Evolutionary conservation across 176 grass and related monocot species (phyloP).

Genomic region (Tuctoria greenei): DNA sequence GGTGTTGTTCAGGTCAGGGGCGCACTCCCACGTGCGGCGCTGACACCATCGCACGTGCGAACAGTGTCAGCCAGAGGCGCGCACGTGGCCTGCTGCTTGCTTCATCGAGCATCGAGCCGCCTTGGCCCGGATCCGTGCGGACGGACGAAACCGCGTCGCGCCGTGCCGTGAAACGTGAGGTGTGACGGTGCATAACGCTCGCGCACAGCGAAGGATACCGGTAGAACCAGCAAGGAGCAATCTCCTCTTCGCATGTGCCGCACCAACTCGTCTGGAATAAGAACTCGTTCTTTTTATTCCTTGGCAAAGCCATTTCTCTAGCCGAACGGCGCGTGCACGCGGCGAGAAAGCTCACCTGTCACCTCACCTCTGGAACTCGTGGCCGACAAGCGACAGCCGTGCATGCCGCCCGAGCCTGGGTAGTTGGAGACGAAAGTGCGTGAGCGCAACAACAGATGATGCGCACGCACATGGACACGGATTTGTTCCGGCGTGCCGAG

Average conservation of each 20-base stretch:
- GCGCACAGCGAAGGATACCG: neutral
- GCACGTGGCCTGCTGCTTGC: neutral
- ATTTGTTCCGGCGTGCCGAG: neutral
- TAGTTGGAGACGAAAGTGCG: neutral
- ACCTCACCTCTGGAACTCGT: neutral
- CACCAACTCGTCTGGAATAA: neutral
- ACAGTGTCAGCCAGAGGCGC: conserved; percentile 1
- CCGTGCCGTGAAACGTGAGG: neutral
- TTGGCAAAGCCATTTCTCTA: no score
- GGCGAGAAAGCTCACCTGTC: neutral
- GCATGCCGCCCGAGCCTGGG: neutral
- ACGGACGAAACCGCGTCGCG: neutral
- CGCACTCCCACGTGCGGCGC: conserved; percentile 43
- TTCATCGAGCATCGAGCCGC: neutral
- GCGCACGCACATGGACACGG: conserved; percentile 3
- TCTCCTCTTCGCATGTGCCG: neutral
- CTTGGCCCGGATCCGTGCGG: neutral
- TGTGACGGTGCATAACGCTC: neutral
- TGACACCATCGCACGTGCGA: conserved; percentile 44
- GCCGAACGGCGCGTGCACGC: neutral
- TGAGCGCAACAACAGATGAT: neutral
- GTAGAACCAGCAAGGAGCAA: neutral
- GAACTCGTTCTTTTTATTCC: no score
- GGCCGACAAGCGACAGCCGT: conserved; percentile 18
- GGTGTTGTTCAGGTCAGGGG: neutral